Evolutionary conservation across 1,284 basidiomycete species (phyloP).

Genomic region (Ceratobasidium sp.): DNA sequence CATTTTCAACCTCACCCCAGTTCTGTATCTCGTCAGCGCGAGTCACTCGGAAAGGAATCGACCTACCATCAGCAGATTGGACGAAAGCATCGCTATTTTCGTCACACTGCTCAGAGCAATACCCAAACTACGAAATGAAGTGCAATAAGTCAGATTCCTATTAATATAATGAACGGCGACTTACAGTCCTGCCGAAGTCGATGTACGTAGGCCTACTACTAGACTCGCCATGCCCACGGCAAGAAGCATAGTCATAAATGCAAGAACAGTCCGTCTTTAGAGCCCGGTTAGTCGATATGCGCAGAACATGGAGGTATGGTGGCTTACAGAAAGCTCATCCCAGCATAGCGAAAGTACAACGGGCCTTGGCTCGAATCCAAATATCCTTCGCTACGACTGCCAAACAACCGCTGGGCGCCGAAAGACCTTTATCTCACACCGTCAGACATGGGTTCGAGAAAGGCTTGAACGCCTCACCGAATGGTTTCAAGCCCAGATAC

Average conservation of each 20-base stretch:
- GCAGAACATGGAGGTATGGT: background rate
- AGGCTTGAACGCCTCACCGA: background rate
- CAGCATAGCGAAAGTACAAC: conserved; percentile 21
- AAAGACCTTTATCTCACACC: background rate
- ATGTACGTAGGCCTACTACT: background rate
- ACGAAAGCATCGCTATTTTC: background rate
- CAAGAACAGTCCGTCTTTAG: conserved; percentile 3
- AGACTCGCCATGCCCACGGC: conserved; percentile 3
- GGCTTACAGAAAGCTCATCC: conserved; percentile 16
- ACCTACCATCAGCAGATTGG: background rate
- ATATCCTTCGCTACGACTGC: background rate
- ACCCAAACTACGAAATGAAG: conserved; percentile 8
- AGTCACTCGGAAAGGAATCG: background rate
- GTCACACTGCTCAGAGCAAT: conserved; percentile 11
- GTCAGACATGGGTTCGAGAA: background rate
- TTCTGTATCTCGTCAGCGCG: background rate
- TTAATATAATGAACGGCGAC: background rate
- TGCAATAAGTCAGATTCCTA: background rate
- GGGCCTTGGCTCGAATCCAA: conserved; percentile 21
- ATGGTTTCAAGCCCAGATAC: conserved; percentile 26
- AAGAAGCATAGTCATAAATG: conserved; percentile 12
- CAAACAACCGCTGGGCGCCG: background rate
- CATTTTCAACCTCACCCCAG: conserved; percentile 12
- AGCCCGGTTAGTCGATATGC: no score
- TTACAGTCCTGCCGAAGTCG: conserved; percentile 19